These are phyloP conservation scores for Pichia membranifaciens DNA, from an alignment of 805 yeast genomes.

Conservation along the genomic window DNA sequence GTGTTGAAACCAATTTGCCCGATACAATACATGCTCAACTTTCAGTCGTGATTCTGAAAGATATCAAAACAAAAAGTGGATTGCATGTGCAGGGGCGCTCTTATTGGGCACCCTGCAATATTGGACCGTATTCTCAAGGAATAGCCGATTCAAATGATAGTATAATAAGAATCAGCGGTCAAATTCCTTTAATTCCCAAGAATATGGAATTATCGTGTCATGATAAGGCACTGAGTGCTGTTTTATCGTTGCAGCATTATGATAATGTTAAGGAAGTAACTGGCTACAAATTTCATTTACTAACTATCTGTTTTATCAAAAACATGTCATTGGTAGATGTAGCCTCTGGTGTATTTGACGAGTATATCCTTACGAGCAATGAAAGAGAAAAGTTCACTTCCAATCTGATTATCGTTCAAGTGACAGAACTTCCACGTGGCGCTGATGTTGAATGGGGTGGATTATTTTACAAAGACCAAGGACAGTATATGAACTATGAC, in stretches of 20 bases:
- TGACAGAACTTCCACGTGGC: constrained; percentile 52
- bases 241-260: constrained; percentile 70
- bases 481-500: constrained; percentile 39
- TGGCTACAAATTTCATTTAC: constrained; percentile 38
- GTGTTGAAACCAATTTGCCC: constrained; percentile 60
- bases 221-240: constrained; percentile 31
- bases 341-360: constrained; percentile 40
- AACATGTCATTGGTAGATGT: constrained; percentile 24
- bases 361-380: constrained; percentile 26
- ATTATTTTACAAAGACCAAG: constrained; percentile 37
- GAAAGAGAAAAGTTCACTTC: constrained; percentile 17
- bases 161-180: constrained; percentile 73
- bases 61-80: constrained; percentile 46
- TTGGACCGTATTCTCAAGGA: constrained; percentile 95
- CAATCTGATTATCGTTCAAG: constrained; percentile 47
- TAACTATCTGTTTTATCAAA: constrained; percentile 53
- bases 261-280: constrained; percentile 54
- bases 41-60: constrained; percentile 49
- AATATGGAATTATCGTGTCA: constrained; percentile 47
- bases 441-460: constrained; percentile 79
- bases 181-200: constrained; percentile 77
- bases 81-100: constrained; percentile 89
- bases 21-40: constrained; percentile 40
- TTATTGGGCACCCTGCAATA: constrained; percentile 98
- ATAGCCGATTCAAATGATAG: constrained; percentile 44